These are phyloP conservation scores for Buxus sempervirens DNA, from an alignment of 164 flowering plant species.

Conservation along the genomic window DNA sequence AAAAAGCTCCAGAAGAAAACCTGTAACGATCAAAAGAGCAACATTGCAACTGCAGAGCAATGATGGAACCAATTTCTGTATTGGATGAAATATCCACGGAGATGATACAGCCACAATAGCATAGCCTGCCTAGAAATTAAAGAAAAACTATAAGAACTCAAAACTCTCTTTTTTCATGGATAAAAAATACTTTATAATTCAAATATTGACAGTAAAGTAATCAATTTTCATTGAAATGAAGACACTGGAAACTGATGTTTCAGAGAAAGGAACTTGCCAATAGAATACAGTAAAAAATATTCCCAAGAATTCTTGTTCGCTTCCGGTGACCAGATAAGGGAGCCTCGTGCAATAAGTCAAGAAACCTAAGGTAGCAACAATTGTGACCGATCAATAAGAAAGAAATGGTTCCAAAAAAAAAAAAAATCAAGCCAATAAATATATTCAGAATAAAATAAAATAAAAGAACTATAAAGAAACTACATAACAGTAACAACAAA, in stretches of 20 bases:
- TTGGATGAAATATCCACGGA: conserved; percentile 66
- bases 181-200: too few relatives aligned
- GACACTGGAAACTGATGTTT: background rate
- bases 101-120: conserved; percentile 66
- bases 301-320: conserved; percentile 58
- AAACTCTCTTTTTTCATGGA: background rate
- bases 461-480: too few relatives aligned
- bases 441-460: background rate
- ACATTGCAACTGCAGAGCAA: conserved; percentile 83
- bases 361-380: conserved; percentile 47
- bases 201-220: too few relatives aligned
- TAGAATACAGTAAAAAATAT: conserved; percentile 55
- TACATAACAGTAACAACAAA: too few relatives aligned
- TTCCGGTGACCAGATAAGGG: conserved; percentile 80
- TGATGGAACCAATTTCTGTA: conserved; percentile 34
- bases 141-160: conserved; percentile 14
- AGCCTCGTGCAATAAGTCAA: conserved; percentile 88
- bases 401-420: background rate
- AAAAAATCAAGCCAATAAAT: background rate
- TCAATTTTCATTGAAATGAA: too few relatives aligned
- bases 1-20: conserved; percentile 28
- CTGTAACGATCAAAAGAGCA: conserved; percentile 66
- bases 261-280: conserved; percentile 46
- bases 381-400: background rate
- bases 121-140: conserved; percentile 75